Conservation (phyloP, 2,329 filamentous ascomycete genomes). For the Calonectria multiphialidica region DNA sequence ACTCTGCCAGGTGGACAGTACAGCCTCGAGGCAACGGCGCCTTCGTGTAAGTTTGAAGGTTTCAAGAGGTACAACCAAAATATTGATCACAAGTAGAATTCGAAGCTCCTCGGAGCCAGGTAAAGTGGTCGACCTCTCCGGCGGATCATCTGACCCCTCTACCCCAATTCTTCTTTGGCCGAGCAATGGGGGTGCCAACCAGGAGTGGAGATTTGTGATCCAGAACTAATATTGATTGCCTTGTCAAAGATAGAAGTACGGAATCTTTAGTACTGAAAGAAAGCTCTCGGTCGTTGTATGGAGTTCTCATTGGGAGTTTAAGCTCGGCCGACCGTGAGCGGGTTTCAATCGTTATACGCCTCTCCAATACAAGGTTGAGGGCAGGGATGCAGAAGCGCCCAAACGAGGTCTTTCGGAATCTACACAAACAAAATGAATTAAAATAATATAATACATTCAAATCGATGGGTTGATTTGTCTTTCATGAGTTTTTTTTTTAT, state of each 20-base stretch:
- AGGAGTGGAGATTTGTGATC: neutral
- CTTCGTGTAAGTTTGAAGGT: neutral
- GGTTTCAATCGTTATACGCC: neutral
- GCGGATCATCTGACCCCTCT: neutral
- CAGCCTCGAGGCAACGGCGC: neutral
- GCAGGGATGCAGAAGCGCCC: neutral
- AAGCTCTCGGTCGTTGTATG: constrained; percentile 7
- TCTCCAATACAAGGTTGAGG: neutral
- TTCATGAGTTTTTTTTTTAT: too few relatives aligned
- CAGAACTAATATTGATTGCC: too few relatives aligned
- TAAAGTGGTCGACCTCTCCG: neutral
- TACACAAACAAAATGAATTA: neutral
- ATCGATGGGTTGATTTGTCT: too few relatives aligned
- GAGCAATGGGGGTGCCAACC: neutral
- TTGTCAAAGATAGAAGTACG: too few relatives aligned
- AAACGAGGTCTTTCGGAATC: neutral
- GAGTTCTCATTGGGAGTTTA: constrained; percentile 4
- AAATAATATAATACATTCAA: neutral
- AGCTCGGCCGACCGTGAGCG: constrained; percentile 5
- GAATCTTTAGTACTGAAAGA: neutral
- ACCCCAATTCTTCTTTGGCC: neutral
- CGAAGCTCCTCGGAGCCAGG: neutral
- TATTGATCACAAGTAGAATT: neutral
- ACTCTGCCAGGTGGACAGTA: neutral
- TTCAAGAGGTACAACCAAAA: too few relatives aligned